These are phyloP conservation scores for Fusarium sp. DNA, from an alignment of 2,329 filamentous ascomycete genomes.

Conservation along the genomic window DNA sequence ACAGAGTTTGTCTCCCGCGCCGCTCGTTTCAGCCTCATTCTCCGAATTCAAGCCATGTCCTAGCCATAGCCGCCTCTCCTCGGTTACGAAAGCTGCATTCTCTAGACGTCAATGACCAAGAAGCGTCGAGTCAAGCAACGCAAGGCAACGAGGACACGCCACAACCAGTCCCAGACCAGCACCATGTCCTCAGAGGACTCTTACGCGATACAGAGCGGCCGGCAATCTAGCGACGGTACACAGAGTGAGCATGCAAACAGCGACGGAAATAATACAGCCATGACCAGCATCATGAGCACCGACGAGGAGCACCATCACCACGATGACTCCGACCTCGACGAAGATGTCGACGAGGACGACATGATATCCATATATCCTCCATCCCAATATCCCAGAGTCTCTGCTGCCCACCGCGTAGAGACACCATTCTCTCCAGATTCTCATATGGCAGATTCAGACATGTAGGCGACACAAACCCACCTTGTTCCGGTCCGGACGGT, in stretches of 20 bases:
- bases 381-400: slow-evolving; percentile 54
- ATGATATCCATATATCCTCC: slow-evolving; percentile 58
- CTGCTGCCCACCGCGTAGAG: slow-evolving; percentile 51
- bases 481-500: neutral
- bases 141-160: slow-evolving; percentile 41
- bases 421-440: slow-evolving; percentile 50
- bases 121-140: slow-evolving; percentile 48
- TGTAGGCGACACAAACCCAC: slow-evolving; percentile 52
- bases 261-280: slow-evolving; percentile 51
- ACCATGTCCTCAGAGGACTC: slow-evolving; percentile 50
- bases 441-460: slow-evolving; percentile 43
- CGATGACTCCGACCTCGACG: slow-evolving; percentile 41
- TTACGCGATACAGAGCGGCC: slow-evolving; percentile 43
- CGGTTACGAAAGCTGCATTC: slow-evolving; percentile 38
- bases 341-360: slow-evolving; percentile 49
- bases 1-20: slow-evolving; percentile 27
- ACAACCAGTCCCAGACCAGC: slow-evolving; percentile 43
- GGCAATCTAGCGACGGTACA: slow-evolving; percentile 51
- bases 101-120: slow-evolving; percentile 50
- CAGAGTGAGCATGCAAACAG: slow-evolving; percentile 49
- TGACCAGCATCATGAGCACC: slow-evolving; percentile 53
- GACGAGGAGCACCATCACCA: slow-evolving; percentile 49
- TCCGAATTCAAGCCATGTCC: slow-evolving; percentile 38
- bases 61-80: slow-evolving; percentile 23
- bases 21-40: slow-evolving; percentile 31